Evolutionary conservation across 2,329 filamentous ascomycete genomes (phyloP), one percentile per base, ranked within the genome.

Genomic region (Phoma sp.): DNA sequence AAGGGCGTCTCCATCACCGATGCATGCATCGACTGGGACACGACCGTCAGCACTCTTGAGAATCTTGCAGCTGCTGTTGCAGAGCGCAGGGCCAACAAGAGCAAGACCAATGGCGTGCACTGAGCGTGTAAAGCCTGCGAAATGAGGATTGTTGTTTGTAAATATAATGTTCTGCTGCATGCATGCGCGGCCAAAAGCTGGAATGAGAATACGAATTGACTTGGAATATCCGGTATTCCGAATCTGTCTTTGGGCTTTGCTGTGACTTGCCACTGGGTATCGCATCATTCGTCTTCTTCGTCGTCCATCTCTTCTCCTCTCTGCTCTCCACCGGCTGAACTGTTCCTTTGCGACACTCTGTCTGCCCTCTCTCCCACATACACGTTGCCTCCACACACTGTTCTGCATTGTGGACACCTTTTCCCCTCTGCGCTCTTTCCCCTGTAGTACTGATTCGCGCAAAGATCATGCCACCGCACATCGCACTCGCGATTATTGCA

Each of bases 1-100:
- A 91, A 90, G 78, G 93, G 93, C 64, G 89, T 97, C 69, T 93
- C 89, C 76, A 97, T 97, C 78, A 97, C 93, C 1, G 93, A 97
- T 75, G 93, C 93, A 51, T 99, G 93, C 80, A 96, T 99, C 72
- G 82, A 90, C 81, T 97, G 93, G 93, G 90, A 96, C 11, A 83
- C 81, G 47, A 97, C 93, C 1, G 86, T 95, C 37, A 79, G 84
- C 1, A 90, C 95, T 1, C 83, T 98, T 23, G 89, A 96, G 76
- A 84, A 93, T 65, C 83, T 98, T 27, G 93, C 95, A 5, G 86
- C 86, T n/a, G 90, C 91, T 32, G 89, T 98, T 47, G 85, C 90
- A 46, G 84, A 85, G 60, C 86, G 93, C 66, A 86, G 95, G 67
- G 80, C 85, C 44, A 71, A 71, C 52, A 69, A 64, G 54, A 43